These are phyloP conservation scores for Starmerella etchellsii DNA, from an alignment of 805 yeast genomes.

Conservation along the genomic window DNA sequence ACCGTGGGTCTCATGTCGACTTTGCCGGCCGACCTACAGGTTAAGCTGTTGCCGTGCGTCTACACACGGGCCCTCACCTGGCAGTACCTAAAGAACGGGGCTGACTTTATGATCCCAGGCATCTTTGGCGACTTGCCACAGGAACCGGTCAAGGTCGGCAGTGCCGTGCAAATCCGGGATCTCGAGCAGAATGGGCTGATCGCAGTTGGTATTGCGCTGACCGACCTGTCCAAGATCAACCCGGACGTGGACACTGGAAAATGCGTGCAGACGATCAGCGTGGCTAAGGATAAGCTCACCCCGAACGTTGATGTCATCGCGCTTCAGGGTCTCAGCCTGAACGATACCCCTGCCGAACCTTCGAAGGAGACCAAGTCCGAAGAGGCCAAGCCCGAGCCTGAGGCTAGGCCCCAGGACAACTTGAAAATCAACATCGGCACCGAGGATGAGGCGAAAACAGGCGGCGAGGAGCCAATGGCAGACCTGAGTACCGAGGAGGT, in stretches of 20 bases:
- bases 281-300: conserved; percentile 51
- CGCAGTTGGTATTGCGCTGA: conserved; percentile 21
- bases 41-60: conserved; percentile 46
- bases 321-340: background rate
- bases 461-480: conserved; percentile 1
- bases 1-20: conserved; percentile 59
- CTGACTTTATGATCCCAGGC: conserved; percentile 39
- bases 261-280: conserved; percentile 64
- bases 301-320: conserved; percentile 32
- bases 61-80: conserved; percentile 65
- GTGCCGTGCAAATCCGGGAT: conserved; percentile 60
- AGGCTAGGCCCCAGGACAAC: background rate
- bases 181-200: conserved; percentile 27
- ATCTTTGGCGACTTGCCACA: conserved; percentile 44
- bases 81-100: conserved; percentile 60
- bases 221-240: conserved; percentile 30
- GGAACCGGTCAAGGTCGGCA: conserved; percentile 33
- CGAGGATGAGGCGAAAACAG: background rate
- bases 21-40: conserved; percentile 34
- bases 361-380: conserved; percentile 11
- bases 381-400: conserved; percentile 9
- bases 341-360: conserved; percentile 1
- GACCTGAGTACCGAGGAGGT: conserved; percentile 15
- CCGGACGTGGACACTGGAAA: conserved; percentile 51
- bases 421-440: background rate